Percentiles rank a stretch among this genome's conserved stretches.
phyloP scores from a whole-genome alignment of 192 early-diverging fungal genomes.

The Linderina pennispora region DNA sequence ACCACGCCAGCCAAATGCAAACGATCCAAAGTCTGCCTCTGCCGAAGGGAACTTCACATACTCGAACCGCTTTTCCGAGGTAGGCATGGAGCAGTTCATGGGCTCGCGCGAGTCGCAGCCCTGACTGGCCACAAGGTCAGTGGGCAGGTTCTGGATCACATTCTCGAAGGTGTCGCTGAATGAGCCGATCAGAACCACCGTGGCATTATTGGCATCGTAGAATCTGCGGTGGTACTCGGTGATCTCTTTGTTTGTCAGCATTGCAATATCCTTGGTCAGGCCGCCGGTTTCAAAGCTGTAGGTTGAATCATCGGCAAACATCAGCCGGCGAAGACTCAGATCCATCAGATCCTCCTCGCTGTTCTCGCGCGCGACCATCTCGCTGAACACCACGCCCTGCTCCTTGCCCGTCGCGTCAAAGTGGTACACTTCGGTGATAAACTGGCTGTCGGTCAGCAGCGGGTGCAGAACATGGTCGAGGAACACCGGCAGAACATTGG shows the following conservation, averaged over 20 bases:
- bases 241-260: constrained; percentile 69
- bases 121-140: constrained; percentile 12
- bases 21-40: constrained; percentile 58
- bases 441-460: constrained; percentile 63
- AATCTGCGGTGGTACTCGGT: constrained; percentile 66
- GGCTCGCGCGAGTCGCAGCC: constrained; percentile 20
- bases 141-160: constrained; percentile 27
- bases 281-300: constrained; percentile 78
- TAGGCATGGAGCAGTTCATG: constrained; percentile 21
- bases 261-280: constrained; percentile 60
- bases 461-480: constrained; percentile 78
- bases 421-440: constrained; percentile 78
- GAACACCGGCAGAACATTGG: constrained; percentile 69
- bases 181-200: constrained; percentile 59
- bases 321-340: constrained; percentile 2
- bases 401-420: constrained; percentile 61
- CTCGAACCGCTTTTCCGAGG: background rate
- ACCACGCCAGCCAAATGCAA: constrained; percentile 68
- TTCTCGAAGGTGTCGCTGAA: constrained; percentile 37
- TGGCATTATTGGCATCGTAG: constrained; percentile 67
- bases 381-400: constrained; percentile 74
- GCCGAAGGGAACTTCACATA: constrained; percentile 51
- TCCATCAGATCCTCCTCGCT: constrained; percentile 57
- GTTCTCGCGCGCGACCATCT: constrained; percentile 72
- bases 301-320: constrained; percentile 47